Percentiles rank a stretch among this genome's conserved stretches.
These are phyloP conservation scores for Gomphus bonarii DNA, from an alignment of 1,284 basidiomycete genomes.

Conservation along the genomic window DNA sequence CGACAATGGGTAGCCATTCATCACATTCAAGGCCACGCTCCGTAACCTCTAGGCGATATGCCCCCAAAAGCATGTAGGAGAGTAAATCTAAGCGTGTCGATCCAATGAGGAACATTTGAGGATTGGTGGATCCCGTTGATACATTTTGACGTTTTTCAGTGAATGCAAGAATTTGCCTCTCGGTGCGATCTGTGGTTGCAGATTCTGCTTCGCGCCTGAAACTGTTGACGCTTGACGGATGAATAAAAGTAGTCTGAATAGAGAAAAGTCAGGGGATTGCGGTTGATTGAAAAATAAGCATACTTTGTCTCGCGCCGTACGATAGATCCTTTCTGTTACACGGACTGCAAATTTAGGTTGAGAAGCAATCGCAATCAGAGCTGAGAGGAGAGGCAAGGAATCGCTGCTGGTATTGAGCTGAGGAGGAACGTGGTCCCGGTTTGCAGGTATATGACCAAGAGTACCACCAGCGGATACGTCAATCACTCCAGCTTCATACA, in stretches of 20 bases:
- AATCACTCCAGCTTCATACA: constrained; percentile 78
- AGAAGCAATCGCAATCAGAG: constrained; percentile 76
- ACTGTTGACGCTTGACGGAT: constrained; percentile 83
- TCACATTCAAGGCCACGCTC: constrained; percentile 77
- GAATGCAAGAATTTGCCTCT: constrained; percentile 81
- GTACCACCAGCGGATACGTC: constrained; percentile 62
- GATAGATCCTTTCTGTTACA: constrained; percentile 60
- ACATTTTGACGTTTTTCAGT: constrained; percentile 79
- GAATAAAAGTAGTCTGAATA: constrained; percentile 59
- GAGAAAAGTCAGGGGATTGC: constrained; percentile 12
- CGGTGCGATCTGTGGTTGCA: constrained; percentile 33
- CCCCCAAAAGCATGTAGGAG: constrained; percentile 90
- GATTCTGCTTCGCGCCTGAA: constrained; percentile 48
- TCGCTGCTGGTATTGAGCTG: constrained; percentile 69
- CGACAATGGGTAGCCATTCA: constrained; percentile 82
- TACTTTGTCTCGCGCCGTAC: constrained; percentile 85
- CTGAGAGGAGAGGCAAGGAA: constrained; percentile 74
- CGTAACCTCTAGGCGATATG: constrained; percentile 63
- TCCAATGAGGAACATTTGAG: constrained; percentile 65
- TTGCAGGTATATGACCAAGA: constrained; percentile 15
- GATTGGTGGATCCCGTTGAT: constrained; percentile 35
- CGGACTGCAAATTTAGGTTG: constrained; percentile 93
- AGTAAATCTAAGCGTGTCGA: constrained; percentile 87
- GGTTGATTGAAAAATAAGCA: constrained; percentile 16
- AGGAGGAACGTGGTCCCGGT: constrained; percentile 39